Base-by-base conservation (phyloP, 805 yeast genomes). In the Cyberlindnera galapagoensis region DNA sequence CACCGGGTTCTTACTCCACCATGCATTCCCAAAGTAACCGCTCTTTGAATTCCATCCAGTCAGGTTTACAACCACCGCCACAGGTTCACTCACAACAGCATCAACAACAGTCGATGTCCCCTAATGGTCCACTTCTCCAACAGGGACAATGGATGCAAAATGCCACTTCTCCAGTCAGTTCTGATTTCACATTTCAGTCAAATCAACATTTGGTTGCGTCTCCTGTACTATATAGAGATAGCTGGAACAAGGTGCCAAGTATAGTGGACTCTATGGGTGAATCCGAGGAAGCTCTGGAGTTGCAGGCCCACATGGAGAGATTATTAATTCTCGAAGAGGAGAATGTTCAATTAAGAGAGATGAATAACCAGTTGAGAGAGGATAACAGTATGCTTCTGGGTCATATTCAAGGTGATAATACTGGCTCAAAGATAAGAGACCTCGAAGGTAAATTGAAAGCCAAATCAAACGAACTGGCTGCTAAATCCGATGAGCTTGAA, bases 71-170 rank as follows among this genome's bases (percentile, higher is more conserved):
- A 17, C 16, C 27, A 17, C 32, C 21, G 18, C 32, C 26, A 14
- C 32, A n/a, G 7, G 13, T 24, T 14, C 9, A 13, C 10, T 33
- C 29, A 15, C 28, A 21, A 9, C 37, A 17, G 13, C 21, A 18
- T 15, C 28, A 21, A 9, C 37, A 17, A 12, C 21, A 18, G 9
- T 31, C 34, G 3, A 20, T 20, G 24, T 31, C 34, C 15, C 28
- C 28, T 4, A 25, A 31, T 11, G 34, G 34, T 4, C 29, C 34
- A 16, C 13, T 24, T 6, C 11, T 35, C 3, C 41, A 33, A 18
- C 41, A 40, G 29, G 36, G 44, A 4, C 20, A 31, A 8, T 37
- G 44, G 44, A 9, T n/a, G n/a, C n/a, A n/a, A n/a, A n/a, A n/a
- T n/a, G n/a, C n/a, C n/a, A n/a, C 28, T 3, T 22, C 25, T 11